These are phyloP conservation scores for Vitis vinifera DNA, from an alignment of 164 flowering plant species.

Conservation along the genomic window DNA sequence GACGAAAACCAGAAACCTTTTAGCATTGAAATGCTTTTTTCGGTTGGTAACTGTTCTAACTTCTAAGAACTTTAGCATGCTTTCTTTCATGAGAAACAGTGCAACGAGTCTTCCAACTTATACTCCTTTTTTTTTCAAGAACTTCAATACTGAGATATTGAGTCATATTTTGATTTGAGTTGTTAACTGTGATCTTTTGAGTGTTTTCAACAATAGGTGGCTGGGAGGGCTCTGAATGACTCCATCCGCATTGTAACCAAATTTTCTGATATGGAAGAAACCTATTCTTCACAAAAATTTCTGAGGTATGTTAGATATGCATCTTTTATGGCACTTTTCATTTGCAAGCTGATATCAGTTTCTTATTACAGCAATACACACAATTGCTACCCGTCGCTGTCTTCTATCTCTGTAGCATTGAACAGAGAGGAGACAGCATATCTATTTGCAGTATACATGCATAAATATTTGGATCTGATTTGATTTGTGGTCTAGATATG, in stretches of 20 bases:
- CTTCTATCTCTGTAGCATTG: background rate
- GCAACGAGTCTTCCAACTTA: no score
- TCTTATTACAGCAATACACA: background rate
- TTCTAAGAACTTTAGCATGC: no score
- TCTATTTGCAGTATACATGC: background rate
- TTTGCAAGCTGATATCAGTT: background rate
- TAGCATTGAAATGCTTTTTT: no score
- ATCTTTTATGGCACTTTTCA: background rate
- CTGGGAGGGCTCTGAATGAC: slow-evolving; percentile 77
- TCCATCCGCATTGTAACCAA: slow-evolving; percentile 75
- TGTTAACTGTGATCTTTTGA: background rate
- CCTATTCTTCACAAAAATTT: slow-evolving; percentile 49
- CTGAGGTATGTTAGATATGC: slow-evolving; percentile 54
- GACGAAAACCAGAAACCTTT: no score
- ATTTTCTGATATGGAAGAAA: slow-evolving; percentile 72
- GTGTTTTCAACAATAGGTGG: slow-evolving; percentile 38
- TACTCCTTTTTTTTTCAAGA: background rate
- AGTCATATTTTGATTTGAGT: no score
- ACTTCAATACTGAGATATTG: background rate
- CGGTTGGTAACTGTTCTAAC: no score
- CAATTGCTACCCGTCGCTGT: background rate
- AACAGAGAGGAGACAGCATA: background rate
- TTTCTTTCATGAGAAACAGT: no score
- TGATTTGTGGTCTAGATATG: slow-evolving; percentile 58
- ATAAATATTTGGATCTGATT: background rate